A percentile compares a stretch with the other conserved stretches of the same genome.
Conservation (phyloP, 148 eudicot species). For the Rhododendron ovatum region DNA sequence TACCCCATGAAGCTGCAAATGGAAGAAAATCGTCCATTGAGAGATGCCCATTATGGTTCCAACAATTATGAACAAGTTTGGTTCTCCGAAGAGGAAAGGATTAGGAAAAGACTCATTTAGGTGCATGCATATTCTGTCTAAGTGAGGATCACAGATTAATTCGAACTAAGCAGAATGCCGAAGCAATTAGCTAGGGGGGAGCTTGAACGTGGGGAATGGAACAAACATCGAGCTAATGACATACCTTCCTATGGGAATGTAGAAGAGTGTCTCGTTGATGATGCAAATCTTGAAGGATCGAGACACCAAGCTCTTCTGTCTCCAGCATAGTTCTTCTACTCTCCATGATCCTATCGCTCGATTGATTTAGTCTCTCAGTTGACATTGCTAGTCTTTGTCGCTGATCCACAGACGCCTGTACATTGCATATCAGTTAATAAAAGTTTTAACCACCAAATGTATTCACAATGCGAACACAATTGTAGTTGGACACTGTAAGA, state of each 20-base stretch:
- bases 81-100: neutral
- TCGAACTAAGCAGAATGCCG: neutral
- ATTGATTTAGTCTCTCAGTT: constrained; percentile 53
- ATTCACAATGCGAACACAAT: neutral
- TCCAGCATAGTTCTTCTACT: constrained; percentile 58
- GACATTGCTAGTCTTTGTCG: constrained; percentile 52
- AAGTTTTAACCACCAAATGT: neutral
- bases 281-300: constrained; percentile 53
- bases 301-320: constrained; percentile 59
- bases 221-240: neutral
- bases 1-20: constrained; percentile 80
- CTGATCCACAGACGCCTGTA: constrained; percentile 61
- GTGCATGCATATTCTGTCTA: neutral
- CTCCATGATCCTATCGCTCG: constrained; percentile 54
- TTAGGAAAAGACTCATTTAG: neutral
- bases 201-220: neutral
- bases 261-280: constrained; percentile 54
- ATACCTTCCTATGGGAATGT: constrained; percentile 50
- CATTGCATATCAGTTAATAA: constrained; percentile 3
- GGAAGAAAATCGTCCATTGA: neutral
- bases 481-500: neutral
- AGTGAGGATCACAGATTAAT: neutral
- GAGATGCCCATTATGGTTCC: neutral
- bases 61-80: neutral
- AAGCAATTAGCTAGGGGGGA: neutral